Evolutionary conservation across 2,329 filamentous ascomycete genomes (phyloP), one percentile per base, ranked within the genome.

Genomic region (Cladosporium sphaerospermum): DNA sequence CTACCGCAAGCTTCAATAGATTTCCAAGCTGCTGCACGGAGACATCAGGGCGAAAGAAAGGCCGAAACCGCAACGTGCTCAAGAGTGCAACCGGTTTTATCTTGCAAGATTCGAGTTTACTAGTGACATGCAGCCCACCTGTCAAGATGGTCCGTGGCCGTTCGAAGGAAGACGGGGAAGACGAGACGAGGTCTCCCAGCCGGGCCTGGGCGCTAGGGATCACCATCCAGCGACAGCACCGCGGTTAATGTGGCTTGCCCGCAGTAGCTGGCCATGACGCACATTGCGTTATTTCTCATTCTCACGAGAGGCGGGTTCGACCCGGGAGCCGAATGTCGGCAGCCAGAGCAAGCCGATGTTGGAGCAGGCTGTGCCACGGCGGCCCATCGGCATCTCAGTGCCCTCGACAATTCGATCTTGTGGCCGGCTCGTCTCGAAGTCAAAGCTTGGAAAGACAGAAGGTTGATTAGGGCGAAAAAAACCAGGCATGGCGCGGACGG

Each of bases 1-100:
- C 23, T 43, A 16, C 32, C 39, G 32, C 40, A 39, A 44, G 33
- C 48, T 51, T 51, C 40, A 43, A 51, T 44, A 44, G 32, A 51
- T 37, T 14, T 51, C 14, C 16, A 37, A 42, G 40, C 10, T 51
- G 13, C 48, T 44, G 18, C 40, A 44, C 39, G 18, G 19, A 19
- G 37, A 40, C n/a, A 11, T 5, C 23, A 5, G 23, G 23, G 23
- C 23, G 23, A 14, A 23, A 44, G 42, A 44, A 44, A 23, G 19
- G 42, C 42, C 42, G 42, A 44, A 10, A 10, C n/a, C 31, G 42
- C 42, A 14, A 7, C 9, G 14, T 32, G 48, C 40, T 37, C n/a
- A 44, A 33, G 16, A 36, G 13, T 40, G 45, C 33, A 37, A 51
- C 33, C 34, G n/a, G 31, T 28, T 23, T 31, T 18, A 10, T n/a